Conservation (phyloP, 257 asterid species). For the Fraxinus pennsylvanica region DNA sequence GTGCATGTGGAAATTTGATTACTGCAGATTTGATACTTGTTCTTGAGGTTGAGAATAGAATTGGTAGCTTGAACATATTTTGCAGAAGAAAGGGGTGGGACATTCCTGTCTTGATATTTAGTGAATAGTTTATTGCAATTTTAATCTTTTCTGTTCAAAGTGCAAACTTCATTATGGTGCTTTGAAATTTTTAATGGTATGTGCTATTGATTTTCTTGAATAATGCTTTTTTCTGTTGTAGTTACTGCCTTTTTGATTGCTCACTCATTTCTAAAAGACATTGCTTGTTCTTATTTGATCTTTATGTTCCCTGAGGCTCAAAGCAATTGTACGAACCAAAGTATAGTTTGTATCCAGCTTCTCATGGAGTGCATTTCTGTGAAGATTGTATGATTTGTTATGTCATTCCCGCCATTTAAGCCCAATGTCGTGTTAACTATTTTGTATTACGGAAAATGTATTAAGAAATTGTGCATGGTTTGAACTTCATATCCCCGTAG, state of each 20-base stretch:
- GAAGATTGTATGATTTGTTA: not conserved
- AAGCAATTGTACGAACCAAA: not conserved
- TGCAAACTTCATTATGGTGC: not conserved
- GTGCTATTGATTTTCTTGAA: not conserved
- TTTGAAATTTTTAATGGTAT: too few relatives aligned
- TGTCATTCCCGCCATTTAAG: not conserved
- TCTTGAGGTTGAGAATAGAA: not conserved
- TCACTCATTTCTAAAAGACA: not conserved
- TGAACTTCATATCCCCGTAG: not conserved
- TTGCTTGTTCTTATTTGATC: not conserved
- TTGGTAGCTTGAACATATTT: not conserved
- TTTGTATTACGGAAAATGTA: not conserved
- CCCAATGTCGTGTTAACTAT: not conserved
- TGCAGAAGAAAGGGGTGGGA: not conserved
- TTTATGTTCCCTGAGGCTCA: not conserved
- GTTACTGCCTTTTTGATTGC: not conserved
- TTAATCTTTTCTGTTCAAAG: too few relatives aligned
- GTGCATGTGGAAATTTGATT: not conserved
- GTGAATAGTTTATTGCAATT: not conserved
- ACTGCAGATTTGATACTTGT: not conserved
- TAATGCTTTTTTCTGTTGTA: not conserved
- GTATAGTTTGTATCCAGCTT: not conserved
- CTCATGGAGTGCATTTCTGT: not conserved
- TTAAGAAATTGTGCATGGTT: not conserved
- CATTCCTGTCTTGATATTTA: not conserved